Evolutionary conservation across 2,329 filamentous ascomycete genomes (phyloP), one percentile per base, ranked within the genome.

Genomic region (Trichoderma hamatum): DNA sequence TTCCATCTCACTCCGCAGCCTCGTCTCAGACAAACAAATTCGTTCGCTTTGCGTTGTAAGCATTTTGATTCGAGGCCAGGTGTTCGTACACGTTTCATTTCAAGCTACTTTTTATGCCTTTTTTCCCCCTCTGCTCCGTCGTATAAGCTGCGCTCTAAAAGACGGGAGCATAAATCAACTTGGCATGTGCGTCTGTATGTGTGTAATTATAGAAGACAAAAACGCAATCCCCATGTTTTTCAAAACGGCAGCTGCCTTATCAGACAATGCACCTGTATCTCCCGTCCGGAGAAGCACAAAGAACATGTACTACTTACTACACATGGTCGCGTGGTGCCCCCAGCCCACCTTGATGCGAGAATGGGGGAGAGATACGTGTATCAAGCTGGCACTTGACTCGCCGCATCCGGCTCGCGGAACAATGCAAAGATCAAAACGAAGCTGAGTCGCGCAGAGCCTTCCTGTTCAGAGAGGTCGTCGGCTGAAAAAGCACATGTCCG

Each of bases 401-500:
- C 32, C 26, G 36, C 30, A 65, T 36, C 62, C 32, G 51, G 26
- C 36, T 34, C 11, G n/a, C 32, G 36, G 51, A 46, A 56, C 60
- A 56, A 46, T 46, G 13, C 26, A 52, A 32, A 56, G 62, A 39
- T 65, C 61, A 34, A 13, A 65, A 26, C 16, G 34, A 65, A 65
- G 49, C 19, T 32, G 36, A 46, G 14, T 28, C 19, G 58, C 58
- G 21, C 56, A 28, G 24, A 39, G 60, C 32, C 52, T 32, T 30
- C 51, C 60, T 32, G 16, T 28, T 43, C 19, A 49, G 46, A 51
- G 46, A 49, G 58, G 46, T 30, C 5, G 16, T 49, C 63, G 52
- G 63, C 52, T n/a, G 46, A n/a, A 43, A 49, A 32, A 46, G 32
- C 63, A 66, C 63, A 66, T 66, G 63, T 39, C 63, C 63, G 34